Evolutionary conservation across 139 green algal genomes (phyloP), one percentile per base, ranked within the genome.

Genomic region (Nannochloris sp.): DNA sequence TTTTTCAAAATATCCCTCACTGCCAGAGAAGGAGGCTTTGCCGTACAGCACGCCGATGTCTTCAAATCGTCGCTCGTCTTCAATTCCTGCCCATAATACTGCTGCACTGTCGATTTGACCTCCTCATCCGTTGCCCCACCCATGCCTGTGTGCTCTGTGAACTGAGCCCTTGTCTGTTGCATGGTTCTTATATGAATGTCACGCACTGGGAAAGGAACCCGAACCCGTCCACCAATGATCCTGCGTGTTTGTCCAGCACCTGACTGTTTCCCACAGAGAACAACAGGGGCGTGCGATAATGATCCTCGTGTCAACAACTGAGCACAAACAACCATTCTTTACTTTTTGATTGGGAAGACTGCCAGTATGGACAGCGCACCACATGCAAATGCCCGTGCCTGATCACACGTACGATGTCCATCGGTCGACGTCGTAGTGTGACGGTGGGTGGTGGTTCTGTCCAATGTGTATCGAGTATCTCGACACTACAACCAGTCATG

Each of bases 81-180:
- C 12, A 95, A 69, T 4, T 80, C 78, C 71, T 93, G 78, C 9
- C 88, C 88, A 53, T 96, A 96, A 53, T 96, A 96, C 11, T 89
- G 74, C 31, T 88, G 73, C 4, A 91, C 88, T 6, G 49, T 56
- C 2, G 77, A 62, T 11, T 64, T 63, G 9, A 86, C 78, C 6
- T 46, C 48, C 25, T 59, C 12, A 2, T 59, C 12, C 5, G 25
- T 17, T 30, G 51, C 16, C 6, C 33, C 33, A 40, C 33, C 33
- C 33, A 40, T 40, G 33, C 48, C 20, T 31, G n/a, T 16, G 51
- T 25, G 14, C 12, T 25, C 28, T 20, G n/a, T 31, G 0, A 40
- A 33, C n/a, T 55, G 17, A 26, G 6, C n/a, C 51, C 33, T 29
- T 29, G 20, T 28, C 20, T 59, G 12, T 43, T 59, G 17, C 51